These are phyloP conservation scores for Trichosporon faecale DNA, from an alignment of 1,284 basidiomycete genomes.

Conservation along the genomic window DNA sequence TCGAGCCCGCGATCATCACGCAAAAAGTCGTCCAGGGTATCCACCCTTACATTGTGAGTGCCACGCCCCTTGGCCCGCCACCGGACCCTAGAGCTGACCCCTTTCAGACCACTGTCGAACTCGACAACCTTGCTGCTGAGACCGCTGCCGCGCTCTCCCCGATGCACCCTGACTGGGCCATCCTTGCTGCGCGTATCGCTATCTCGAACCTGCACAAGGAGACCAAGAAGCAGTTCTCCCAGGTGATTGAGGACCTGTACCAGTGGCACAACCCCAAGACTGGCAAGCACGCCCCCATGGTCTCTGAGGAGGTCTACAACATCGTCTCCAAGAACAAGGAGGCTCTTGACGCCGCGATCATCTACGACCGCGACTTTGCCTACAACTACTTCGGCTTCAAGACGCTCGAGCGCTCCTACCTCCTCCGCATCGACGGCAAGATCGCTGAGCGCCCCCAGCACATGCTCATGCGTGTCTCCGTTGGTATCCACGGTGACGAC, in stretches of 20 bases:
- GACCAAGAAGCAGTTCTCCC: slow-evolving; percentile 94
- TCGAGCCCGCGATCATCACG: slow-evolving; percentile 91
- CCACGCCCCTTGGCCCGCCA: background rate
- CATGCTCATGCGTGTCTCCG: slow-evolving; percentile 99
- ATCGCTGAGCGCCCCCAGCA: slow-evolving; percentile 98
- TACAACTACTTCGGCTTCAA: slow-evolving; percentile 99
- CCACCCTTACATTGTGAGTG: slow-evolving; percentile 58
- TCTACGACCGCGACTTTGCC: slow-evolving; percentile 97
- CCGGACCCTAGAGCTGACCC: background rate
- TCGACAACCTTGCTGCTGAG: slow-evolving; percentile 94
- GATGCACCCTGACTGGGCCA: slow-evolving; percentile 92
- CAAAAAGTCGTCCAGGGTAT: slow-evolving; percentile 96
- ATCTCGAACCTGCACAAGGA: slow-evolving; percentile 99
- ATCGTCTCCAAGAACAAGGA: slow-evolving; percentile 80
- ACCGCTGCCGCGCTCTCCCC: slow-evolving; percentile 97
- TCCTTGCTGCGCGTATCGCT: slow-evolving; percentile 87
- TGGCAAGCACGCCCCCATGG: slow-evolving; percentile 80
- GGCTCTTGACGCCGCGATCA: slow-evolving; percentile 85
- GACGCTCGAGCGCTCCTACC: slow-evolving; percentile 96
- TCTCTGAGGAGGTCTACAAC: slow-evolving; percentile 82
- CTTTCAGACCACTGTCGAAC: slow-evolving; percentile 77
- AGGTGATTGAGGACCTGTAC: slow-evolving; percentile 87
- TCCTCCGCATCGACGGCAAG: slow-evolving; percentile 88
- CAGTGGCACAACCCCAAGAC: slow-evolving; percentile 98
- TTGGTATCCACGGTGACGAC: slow-evolving; percentile 91